phyloP scores from a whole-genome alignment of 129 eudicot species.

The Logfia minima region DNA sequence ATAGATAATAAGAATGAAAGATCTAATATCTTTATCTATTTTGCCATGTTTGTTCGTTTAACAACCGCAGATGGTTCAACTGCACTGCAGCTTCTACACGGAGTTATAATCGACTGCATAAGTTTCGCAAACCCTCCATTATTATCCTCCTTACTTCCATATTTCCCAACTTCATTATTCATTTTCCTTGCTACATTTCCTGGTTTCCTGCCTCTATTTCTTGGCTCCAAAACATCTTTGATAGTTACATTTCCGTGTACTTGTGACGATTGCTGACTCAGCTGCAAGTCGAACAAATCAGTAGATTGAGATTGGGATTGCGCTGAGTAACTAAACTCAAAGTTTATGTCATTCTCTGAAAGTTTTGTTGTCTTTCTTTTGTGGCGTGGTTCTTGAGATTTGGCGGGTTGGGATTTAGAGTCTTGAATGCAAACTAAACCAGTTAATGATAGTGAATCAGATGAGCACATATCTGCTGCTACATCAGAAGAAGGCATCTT shows the following conservation, averaged over 20 bases:
- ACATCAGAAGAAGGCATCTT: slow-evolving; percentile 30
- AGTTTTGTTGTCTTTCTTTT: slow-evolving; percentile 27
- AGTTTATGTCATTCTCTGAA: slow-evolving; percentile 27
- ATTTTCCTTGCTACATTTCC: slow-evolving; percentile 15
- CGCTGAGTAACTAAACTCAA: slow-evolving; percentile 34
- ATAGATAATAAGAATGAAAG: not conserved
- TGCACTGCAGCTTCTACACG: slow-evolving; percentile 39
- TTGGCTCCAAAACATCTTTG: slow-evolving; percentile 35
- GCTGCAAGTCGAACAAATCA: slow-evolving; percentile 33
- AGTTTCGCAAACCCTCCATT: slow-evolving; percentile 33
- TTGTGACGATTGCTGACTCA: slow-evolving; percentile 16
- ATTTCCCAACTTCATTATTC: slow-evolving; percentile 1
- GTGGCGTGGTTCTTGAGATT: not conserved
- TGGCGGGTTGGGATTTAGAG: not conserved
- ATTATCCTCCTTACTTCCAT: not conserved
- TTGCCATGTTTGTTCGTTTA: slow-evolving; percentile 1
- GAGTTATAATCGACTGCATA: slow-evolving; percentile 33
- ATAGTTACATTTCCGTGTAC: slow-evolving; percentile 26
- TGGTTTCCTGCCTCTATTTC: not conserved
- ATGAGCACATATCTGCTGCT: slow-evolving; percentile 27
- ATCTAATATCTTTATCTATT: not conserved
- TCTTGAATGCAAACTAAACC: slow-evolving; percentile 37
- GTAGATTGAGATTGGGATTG: slow-evolving; percentile 25
- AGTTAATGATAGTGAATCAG: slow-evolving; percentile 35
- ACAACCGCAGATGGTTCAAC: slow-evolving; percentile 35